A percentile compares a stretch with the other conserved stretches of the same genome.
Conservation (phyloP, 2,329 filamentous ascomycete species). For the Paracamarosporium sp. region DNA sequence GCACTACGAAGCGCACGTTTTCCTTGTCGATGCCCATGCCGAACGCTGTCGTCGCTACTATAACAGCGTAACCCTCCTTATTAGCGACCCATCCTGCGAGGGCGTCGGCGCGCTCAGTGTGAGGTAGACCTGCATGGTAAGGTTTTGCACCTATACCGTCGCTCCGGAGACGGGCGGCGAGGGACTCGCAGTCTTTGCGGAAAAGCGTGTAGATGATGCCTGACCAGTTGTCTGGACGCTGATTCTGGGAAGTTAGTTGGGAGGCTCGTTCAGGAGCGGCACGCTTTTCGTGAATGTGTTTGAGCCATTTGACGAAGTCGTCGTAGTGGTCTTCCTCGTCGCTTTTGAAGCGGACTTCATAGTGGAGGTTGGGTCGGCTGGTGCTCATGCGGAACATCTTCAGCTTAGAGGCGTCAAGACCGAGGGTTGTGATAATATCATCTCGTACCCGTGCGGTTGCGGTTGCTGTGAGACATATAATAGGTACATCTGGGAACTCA, state of each 20-base stretch:
- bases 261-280: constrained; percentile 61
- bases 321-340: constrained; percentile 77
- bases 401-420: constrained; percentile 68
- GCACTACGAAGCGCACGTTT: constrained; percentile 90
- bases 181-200: constrained; percentile 74
- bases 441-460: constrained; percentile 80
- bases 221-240: constrained; percentile 68
- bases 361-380: constrained; percentile 83
- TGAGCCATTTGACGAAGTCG: constrained; percentile 80
- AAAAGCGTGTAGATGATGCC: constrained; percentile 84
- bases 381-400: constrained; percentile 84
- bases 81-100: constrained; percentile 76
- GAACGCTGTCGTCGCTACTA: constrained; percentile 94
- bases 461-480: constrained; percentile 92
- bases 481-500: constrained; percentile 81
- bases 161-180: constrained; percentile 69
- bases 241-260: constrained; percentile 61
- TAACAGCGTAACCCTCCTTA: constrained; percentile 81
- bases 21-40: constrained; percentile 98
- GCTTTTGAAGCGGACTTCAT: constrained; percentile 84
- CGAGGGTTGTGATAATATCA: constrained; percentile 81
- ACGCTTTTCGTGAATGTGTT: constrained; percentile 73
- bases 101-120: constrained; percentile 72
- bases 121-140: constrained; percentile 73
- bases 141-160: constrained; percentile 77